Evolutionary conservation across 2,329 filamentous ascomycete genomes (phyloP).

Genomic region (Colletotrichum lindemuthianum): DNA sequence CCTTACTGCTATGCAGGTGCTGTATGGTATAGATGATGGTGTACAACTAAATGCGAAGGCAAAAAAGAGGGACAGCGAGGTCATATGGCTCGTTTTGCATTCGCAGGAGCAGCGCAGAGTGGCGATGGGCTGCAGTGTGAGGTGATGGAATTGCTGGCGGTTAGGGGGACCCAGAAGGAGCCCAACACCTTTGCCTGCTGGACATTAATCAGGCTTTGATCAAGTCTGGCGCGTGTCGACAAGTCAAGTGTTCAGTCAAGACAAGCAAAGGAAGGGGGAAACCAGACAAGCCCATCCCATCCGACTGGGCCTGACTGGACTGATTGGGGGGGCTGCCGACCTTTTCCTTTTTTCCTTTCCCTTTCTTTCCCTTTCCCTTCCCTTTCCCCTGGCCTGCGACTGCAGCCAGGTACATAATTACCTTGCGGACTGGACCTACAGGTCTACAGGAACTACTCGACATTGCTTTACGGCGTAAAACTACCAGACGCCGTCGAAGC

Average conservation of each 20-base stretch:
- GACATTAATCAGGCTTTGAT: conserved; percentile 3
- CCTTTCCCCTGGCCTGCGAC: too few relatives aligned
- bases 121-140: conserved; percentile 17
- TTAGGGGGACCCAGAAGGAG: conserved; percentile 12
- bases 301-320: neutral
- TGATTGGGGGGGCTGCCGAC: neutral
- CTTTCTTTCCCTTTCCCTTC: too few relatives aligned
- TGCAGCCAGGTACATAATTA: neutral
- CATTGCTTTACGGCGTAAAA: neutral
- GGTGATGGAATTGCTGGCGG: conserved; percentile 23
- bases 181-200: neutral
- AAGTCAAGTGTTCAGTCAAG: neutral
- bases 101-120: conserved; percentile 21
- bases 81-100: conserved; percentile 1
- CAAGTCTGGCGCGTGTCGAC: too few relatives aligned
- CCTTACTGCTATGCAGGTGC: neutral
- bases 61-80: conserved; percentile 25
- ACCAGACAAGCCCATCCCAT: neutral
- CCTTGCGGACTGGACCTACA: neutral
- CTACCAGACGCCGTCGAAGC: neutral
- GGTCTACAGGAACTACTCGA: too few relatives aligned
- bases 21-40: neutral
- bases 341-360: conserved; percentile 18
- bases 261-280: neutral
- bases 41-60: neutral